A percentile compares a stretch with the other conserved stretches of the same genome.
Evolutionary conservation across 331 rosid species (phyloP).

Genomic region (Arachis monticola): DNA sequence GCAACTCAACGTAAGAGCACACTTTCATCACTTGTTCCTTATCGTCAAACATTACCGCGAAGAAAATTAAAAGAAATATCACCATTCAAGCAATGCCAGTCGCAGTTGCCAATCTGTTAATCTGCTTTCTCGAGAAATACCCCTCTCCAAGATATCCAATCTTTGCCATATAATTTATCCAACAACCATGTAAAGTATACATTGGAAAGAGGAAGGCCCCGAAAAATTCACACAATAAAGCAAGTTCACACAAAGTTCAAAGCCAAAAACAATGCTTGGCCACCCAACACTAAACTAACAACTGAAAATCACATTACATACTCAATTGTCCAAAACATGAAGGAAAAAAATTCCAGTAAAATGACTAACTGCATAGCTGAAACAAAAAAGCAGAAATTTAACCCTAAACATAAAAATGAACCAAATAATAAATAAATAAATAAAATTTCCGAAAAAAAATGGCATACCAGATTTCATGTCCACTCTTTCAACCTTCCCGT

Average conservation of each 20-base stretch:
- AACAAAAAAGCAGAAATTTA: background rate
- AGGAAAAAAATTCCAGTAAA: background rate
- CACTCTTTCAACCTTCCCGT: conserved; percentile 85
- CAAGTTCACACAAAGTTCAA: conserved; percentile 12
- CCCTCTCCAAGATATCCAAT: conserved; percentile 21
- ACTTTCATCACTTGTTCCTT: conserved; percentile 31
- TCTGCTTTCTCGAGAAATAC: conserved; percentile 6
- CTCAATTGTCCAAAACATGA: background rate
- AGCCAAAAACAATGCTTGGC: conserved; percentile 19
- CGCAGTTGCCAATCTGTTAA: conserved; percentile 23
- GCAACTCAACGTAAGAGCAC: conserved; percentile 43
- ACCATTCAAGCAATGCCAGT: conserved; percentile 7
- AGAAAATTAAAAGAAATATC: background rate
- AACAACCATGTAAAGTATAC: background rate
- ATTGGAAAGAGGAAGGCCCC: conserved; percentile 3
- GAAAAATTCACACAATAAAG: conserved; percentile 35
- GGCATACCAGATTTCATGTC: conserved; percentile 80
- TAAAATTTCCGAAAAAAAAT: background rate
- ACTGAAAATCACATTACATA: conserved; percentile 5
- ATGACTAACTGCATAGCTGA: conserved; percentile 1
- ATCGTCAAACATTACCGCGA: conserved; percentile 2
- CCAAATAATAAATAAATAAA: background rate
- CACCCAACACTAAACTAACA: conserved; percentile 1
- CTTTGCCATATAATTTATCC: conserved; percentile 21
- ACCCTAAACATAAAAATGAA: background rate